Conservation (phyloP, 129 eudicot species). For the Tagetes patula region DNA sequence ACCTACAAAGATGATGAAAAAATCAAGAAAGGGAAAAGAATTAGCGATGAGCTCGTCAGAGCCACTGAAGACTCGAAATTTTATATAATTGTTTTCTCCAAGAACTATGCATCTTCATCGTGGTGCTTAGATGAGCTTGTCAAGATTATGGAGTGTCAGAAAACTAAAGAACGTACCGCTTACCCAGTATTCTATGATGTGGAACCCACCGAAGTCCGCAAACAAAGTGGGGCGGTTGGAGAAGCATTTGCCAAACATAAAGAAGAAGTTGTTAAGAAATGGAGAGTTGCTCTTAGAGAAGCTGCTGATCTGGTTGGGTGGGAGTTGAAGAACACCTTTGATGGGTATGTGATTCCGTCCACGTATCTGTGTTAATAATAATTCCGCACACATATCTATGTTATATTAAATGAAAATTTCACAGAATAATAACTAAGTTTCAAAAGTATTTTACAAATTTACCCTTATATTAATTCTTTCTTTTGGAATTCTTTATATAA, state of each 20-base stretch:
- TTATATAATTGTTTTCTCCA: neutral
- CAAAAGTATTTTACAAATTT: no score
- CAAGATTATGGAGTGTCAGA: neutral
- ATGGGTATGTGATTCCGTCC: neutral
- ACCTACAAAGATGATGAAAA: neutral
- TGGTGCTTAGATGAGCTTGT: neutral
- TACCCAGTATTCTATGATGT: neutral
- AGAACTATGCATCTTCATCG: neutral
- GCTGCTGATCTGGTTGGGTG: neutral
- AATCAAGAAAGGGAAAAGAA: neutral
- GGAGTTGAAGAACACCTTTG: neutral
- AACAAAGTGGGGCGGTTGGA: neutral
- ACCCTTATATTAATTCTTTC: no score
- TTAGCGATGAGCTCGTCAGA: neutral
- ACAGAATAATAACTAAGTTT: no score
- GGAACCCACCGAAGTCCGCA: neutral
- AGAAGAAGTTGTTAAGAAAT: neutral
- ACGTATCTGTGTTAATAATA: neutral
- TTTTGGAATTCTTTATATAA: no score
- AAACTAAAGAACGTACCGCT: neutral
- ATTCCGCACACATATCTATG: no score
- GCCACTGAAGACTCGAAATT: neutral
- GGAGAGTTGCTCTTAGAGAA: neutral
- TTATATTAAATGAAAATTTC: no score
- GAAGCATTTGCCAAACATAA: neutral